Evolutionary conservation across 1,139 yeast species (phyloP), one percentile per base, ranked within the genome.

Genomic region (Taphrina deformans): DNA sequence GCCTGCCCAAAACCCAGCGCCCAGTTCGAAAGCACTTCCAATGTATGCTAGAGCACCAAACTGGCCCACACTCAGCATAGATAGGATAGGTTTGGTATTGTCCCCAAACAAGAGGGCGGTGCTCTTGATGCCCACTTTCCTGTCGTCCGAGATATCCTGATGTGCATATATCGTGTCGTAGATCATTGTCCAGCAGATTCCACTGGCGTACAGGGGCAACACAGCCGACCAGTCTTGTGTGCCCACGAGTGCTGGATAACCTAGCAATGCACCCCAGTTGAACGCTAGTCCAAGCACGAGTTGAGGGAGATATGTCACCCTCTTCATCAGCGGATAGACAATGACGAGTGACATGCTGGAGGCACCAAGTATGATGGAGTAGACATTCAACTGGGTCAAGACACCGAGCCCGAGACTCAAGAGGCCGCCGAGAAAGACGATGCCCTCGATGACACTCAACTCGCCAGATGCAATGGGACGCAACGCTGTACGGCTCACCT

Each of bases 131-230:
- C 98, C 98, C 0, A 96, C 98, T 65, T 82, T 79, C 63, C 88
- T 78, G 75, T 95, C 99, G 72, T 87, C 95, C 67, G 76, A 78
- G 77, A 95, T 95, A 76, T 95, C 99, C 78, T 95, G 99, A 75
- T 95, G 99, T 0, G 99, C 99, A 75, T 95, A 95, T 50, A 95
- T 85, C 1, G 98, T 89, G 75, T 95, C 99, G 75, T 95, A 95
- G 62, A 88, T 86, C 89, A 95, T 88, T 70, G 96, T 87, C 99
- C 99, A 95, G 66, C 87, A 80, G 74, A 87, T 88, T 55, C 91
- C 86, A 18, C 96, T 85, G 1, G 85, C 75, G 71, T 87, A 89
- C 62, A 95, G 79, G 0, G 97, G 90, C 12, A 84, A 78, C 83
- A 92, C 92, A 2, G 91, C 88, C 23, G 84, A 77, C 78, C 84